Base-by-base conservation (phyloP, 148 eudicot species). In the Fagopyrum esculentum region DNA sequence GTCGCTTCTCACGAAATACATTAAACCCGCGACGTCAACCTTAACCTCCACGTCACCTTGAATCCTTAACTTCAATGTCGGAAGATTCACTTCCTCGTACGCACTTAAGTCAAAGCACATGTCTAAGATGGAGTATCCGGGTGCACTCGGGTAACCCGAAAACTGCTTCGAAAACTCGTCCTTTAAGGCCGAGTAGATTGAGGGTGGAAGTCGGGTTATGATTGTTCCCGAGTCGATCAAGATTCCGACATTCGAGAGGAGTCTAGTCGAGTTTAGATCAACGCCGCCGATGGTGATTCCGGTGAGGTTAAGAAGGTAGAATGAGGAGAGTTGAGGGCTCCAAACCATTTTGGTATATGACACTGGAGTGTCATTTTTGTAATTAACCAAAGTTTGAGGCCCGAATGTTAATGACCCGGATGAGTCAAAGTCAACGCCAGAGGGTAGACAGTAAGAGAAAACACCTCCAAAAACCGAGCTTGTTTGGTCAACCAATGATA, bases 221-320 rank as follows among this genome's bases (percentile, higher is more conserved):
- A 97, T 93, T 45, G 99, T 95, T 0, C 99, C 97, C 0, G 97
- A 87, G 70, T 93, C 98, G 2, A 91, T 83, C 11, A 93, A 89
- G 46, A 91, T 87, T 2, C 97, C 97, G 8, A 91, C 93, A 45
- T 79, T 79, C 2, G 87, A 35, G 48, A 77, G 74, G 11, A 94
- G 85, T 0, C 85, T 49, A 1, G 85, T 66, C 5, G 88, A 72
- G 2, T 89, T 76, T 13, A 90, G 40, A 0, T 80, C 15, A 1
- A 95, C 40, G 0, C 99, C 97, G 11, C 85, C 87, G 47, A 95
- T 88, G 77, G 90, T 83, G 22, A 95, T 43, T 9, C 96, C 96
- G 0, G 89, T 83, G 17, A 95, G 11, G 12, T 82, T 96, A 6
- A 92, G 72, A 75, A 92, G 92, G 72, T 85, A 87, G 69, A 87